Conservation (phyloP, 2,329 filamentous ascomycete species). For the Ceratocystis huliohia region DNA sequence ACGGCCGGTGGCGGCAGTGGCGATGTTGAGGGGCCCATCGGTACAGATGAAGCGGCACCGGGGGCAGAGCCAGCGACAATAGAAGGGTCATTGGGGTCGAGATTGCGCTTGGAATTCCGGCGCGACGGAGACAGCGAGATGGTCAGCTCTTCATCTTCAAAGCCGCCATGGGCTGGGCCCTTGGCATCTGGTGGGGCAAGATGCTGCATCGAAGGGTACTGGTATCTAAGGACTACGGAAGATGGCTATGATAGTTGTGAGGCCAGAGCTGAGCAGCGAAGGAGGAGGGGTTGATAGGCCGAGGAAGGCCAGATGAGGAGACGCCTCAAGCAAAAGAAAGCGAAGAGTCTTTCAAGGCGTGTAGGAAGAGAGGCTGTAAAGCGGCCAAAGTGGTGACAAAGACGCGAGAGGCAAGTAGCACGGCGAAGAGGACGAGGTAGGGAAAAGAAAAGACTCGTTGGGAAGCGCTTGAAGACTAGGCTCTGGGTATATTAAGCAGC, state of each 20-base stretch:
- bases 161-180: constrained; percentile 29
- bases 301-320: not conserved
- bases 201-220: constrained; percentile 13
- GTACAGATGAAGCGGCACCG: constrained; percentile 8
- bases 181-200: constrained; percentile 16
- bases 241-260: not conserved
- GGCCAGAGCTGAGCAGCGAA: not conserved
- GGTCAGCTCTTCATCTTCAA: constrained; percentile 73
- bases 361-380: not conserved
- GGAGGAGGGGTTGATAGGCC: not conserved
- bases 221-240: not conserved
- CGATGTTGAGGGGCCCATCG: not conserved
- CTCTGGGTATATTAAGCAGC: constrained; percentile 1
- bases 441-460: not conserved
- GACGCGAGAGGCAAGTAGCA: not conserved
- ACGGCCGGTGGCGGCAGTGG: constrained; percentile 20
- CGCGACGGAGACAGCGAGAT: constrained; percentile 58
- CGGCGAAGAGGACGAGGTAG: not conserved
- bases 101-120: constrained; percentile 19
- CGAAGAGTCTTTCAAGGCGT: not conserved
- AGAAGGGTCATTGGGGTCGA: constrained; percentile 14
- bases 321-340: not conserved
- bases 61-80: constrained; percentile 22
- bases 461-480: not conserved
- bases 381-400: not conserved